phyloP scores from a whole-genome alignment of 257 asterid species.

The Anisodus acutangulus region DNA sequence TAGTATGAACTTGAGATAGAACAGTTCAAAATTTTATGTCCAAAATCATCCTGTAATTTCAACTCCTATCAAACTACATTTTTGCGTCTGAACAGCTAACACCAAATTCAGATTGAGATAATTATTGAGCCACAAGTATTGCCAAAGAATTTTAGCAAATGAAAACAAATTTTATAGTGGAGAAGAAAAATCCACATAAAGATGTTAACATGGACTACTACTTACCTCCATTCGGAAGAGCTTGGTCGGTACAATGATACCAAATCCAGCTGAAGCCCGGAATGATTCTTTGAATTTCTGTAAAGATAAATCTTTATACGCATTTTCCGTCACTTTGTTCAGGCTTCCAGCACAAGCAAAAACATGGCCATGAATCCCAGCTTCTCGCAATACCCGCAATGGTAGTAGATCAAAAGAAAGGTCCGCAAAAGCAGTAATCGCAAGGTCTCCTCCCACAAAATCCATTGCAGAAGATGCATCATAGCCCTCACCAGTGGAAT shows the following conservation, averaged over 20 bases:
- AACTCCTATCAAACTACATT: background rate
- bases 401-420: constrained; percentile 94
- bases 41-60: constrained; percentile 22
- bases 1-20: background rate
- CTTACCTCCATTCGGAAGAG: constrained; percentile 94
- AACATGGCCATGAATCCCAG: constrained; percentile 89
- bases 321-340: constrained; percentile 67
- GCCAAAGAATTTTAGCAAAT: background rate
- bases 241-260: constrained; percentile 82
- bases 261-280: constrained; percentile 77
- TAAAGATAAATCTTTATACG: constrained; percentile 57
- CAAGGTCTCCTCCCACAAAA: constrained; percentile 93
- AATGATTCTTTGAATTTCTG: constrained; percentile 72
- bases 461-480: constrained; percentile 64
- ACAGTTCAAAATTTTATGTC: background rate
- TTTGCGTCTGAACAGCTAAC: background rate
- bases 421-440: constrained; percentile 86
- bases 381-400: constrained; percentile 70
- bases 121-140: background rate
- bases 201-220: constrained; percentile 22
- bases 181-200: background rate
- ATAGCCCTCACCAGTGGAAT: constrained; percentile 43
- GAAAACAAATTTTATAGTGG: background rate
- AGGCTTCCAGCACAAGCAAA: constrained; percentile 95
- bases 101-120: background rate